Evolutionary conservation across 192 early-diverging fungal species (phyloP).

Genomic region (Paraglomus occultum): DNA sequence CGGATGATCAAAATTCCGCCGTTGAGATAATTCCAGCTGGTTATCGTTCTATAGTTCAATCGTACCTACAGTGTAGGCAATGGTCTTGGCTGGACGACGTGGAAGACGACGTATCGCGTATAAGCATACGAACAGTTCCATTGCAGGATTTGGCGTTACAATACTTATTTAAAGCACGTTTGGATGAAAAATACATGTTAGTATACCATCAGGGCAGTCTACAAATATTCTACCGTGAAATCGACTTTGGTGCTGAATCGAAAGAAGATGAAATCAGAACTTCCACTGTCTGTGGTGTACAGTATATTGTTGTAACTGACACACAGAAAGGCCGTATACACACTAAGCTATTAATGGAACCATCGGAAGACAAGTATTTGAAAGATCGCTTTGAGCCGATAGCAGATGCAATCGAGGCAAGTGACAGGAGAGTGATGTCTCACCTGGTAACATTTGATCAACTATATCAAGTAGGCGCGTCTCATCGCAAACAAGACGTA

Average conservation of each 20-base stretch:
- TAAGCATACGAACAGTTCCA: slow-evolving; percentile 34
- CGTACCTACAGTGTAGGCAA: slow-evolving; percentile 49
- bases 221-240: slow-evolving; percentile 50
- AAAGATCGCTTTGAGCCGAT: slow-evolving; percentile 31
- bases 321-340: slow-evolving; percentile 39
- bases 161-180: slow-evolving; percentile 45
- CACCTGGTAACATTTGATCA: slow-evolving; percentile 57
- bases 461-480: slow-evolving; percentile 46
- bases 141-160: slow-evolving; percentile 52
- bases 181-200: slow-evolving; percentile 45
- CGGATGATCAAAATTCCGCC: slow-evolving; percentile 29
- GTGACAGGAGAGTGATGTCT: slow-evolving; percentile 45
- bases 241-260: slow-evolving; percentile 29
- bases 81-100: slow-evolving; percentile 53
- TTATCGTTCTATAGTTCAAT: slow-evolving; percentile 45
- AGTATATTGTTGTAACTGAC: slow-evolving; percentile 52
- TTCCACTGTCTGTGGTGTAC: slow-evolving; percentile 34
- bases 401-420: slow-evolving; percentile 31
- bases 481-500: slow-evolving; percentile 28
- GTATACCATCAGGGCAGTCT: slow-evolving; percentile 37
- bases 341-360: slow-evolving; percentile 60
- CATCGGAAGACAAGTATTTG: slow-evolving; percentile 33
- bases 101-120: slow-evolving; percentile 32
- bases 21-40: slow-evolving; percentile 36
- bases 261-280: slow-evolving; percentile 12